Conservation (phyloP, 2,329 filamentous ascomycete species). For the Lecanoromycetidae sp. region DNA sequence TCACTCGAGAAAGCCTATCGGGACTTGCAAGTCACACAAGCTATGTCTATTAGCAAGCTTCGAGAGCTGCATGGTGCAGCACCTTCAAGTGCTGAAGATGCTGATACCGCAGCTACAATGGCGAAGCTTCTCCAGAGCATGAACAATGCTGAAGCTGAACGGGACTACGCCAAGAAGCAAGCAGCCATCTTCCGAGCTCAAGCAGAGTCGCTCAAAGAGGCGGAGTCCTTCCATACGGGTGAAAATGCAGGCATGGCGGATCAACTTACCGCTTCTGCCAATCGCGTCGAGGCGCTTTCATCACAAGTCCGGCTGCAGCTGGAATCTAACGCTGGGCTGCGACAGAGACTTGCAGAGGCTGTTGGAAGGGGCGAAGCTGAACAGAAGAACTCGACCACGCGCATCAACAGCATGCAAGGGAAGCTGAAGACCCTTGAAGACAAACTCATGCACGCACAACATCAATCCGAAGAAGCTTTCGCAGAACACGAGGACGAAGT, state of each 20-base stretch:
- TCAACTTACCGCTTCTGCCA: constrained; percentile 61
- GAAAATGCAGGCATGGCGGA: constrained; percentile 54
- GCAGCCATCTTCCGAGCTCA: constrained; percentile 49
- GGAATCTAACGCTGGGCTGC: constrained; percentile 61
- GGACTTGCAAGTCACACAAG: constrained; percentile 61
- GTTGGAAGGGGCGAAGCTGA: constrained; percentile 74
- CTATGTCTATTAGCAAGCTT: constrained; percentile 53
- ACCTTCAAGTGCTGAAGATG: constrained; percentile 31
- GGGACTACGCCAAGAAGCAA: constrained; percentile 58
- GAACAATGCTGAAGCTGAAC: constrained; percentile 55
- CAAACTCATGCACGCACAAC: constrained; percentile 67
- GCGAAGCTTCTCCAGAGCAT: constrained; percentile 56
- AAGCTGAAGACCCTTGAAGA: constrained; percentile 76
- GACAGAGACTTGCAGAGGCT: constrained; percentile 63
- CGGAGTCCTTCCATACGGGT: constrained; percentile 43
- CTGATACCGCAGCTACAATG: constrained; percentile 46
- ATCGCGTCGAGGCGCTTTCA: constrained; percentile 67
- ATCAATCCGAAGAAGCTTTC: constrained; percentile 73
- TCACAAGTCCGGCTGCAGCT: constrained; percentile 70
- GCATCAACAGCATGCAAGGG: constrained; percentile 73
- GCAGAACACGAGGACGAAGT: constrained; percentile 79
- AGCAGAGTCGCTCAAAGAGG: constrained; percentile 44
- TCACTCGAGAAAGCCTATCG: constrained; percentile 63
- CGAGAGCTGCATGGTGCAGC: constrained; percentile 37
- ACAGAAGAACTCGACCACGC: constrained; percentile 64